Evolutionary conservation across 768 basidiomycete genomes (phyloP), one percentile per base, ranked within the genome.

Genomic region (Psilocybe cyanescens): DNA sequence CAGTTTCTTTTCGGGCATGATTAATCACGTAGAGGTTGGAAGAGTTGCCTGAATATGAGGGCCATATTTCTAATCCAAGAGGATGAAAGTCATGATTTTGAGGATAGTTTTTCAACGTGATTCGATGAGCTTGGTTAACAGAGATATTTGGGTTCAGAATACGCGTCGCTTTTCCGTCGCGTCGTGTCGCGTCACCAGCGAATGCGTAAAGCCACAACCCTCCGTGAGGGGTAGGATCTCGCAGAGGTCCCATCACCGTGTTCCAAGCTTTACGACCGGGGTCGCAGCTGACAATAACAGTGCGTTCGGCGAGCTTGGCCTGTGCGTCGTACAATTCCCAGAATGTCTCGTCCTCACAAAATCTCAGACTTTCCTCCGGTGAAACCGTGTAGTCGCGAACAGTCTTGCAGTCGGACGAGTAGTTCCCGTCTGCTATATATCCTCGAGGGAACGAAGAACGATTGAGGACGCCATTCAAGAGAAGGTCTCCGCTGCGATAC

Each of bases 201-300:
- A 75, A 71, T 29, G 72, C 70, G 65, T 87, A 83, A 3, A 90
- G 50, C 83, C 90, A 92, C 24, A 92, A 74, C 3, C 79, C 75
- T 0, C 88, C 91, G n/a, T 71, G 80, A 4, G 86, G 83, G 3
- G 74, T 67, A 1, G 90, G 88, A 66, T 90, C 74, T 0, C 63
- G 71, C 52, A 92, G 69, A 5, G 91, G 90, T 0, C 91, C 91
- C 86, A 89, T 86, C 49, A 85, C 90, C 6, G 90, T 91, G 69
- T 92, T 92, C 91, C 91, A 92, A 29, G 78, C 71, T 62, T 80
- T 80, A 12, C 87, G 80, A 54, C 72, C 76, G 1, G 83, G 76
- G 67, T 89, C 87, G 64, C 87, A 89, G 65, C 74, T 80, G 39
- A 81, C 68, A 60, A 72, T 79, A 6, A 90, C 71, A 29, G 78